Conservation (phyloP, 2,329 filamentous ascomycete genomes). For the Apiospora sp. region DNA sequence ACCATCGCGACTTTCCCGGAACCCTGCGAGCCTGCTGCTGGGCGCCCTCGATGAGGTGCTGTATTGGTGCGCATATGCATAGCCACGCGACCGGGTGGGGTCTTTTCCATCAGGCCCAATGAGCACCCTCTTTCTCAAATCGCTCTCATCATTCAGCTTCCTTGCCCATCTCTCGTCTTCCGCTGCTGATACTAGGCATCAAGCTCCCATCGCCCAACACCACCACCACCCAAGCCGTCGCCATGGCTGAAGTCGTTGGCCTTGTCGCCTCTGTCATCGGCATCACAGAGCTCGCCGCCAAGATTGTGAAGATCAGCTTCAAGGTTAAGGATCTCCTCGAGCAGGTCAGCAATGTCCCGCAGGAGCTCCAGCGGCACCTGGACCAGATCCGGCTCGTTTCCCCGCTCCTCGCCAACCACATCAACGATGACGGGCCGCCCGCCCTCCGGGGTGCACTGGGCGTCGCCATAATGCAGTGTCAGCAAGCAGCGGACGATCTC, state of each 20-base stretch:
- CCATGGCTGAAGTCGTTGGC: neutral
- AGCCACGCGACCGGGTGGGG: neutral
- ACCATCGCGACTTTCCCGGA: neutral
- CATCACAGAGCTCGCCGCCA: neutral
- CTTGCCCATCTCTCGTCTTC: neutral
- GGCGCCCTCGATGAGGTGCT: neutral
- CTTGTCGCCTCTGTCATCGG: neutral
- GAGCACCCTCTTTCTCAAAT: too few species aligned
- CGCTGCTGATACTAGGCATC: neutral
- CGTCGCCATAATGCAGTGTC: neutral
- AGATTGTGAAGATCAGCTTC: neutral
- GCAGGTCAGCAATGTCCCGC: neutral
- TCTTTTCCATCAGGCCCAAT: neutral
- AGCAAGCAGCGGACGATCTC: neutral
- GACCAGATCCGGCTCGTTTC: neutral
- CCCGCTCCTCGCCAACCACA: neutral
- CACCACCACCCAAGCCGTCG: too few species aligned
- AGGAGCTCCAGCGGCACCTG: neutral
- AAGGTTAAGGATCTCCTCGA: neutral
- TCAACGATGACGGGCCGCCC: neutral
- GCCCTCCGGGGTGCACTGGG: neutral
- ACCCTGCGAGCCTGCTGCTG: neutral
- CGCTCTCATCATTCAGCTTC: too few species aligned
- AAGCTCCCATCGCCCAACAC: too few species aligned
- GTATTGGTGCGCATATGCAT: neutral